Evolutionary conservation across 2,329 filamentous ascomycete species (phyloP).

Genomic region (Xylariaceae sp.): DNA sequence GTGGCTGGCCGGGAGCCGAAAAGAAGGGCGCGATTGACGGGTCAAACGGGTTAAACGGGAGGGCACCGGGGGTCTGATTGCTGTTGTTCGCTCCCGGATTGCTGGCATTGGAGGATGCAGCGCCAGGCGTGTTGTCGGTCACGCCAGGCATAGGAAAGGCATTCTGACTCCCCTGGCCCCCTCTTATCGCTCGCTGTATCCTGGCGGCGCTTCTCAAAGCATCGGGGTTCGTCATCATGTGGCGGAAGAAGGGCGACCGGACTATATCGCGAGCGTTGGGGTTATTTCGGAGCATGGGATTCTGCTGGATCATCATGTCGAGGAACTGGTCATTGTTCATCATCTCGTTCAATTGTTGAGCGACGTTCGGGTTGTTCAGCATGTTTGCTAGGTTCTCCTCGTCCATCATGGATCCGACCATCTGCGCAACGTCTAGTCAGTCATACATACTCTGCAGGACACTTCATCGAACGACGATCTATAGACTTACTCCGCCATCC

Average conservation of each 20-base stretch:
- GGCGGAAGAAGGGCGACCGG: conserved; percentile 82
- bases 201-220: conserved; percentile 80
- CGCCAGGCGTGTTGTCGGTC: conserved; percentile 79
- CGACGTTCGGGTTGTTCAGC: conserved; percentile 85
- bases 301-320: conserved; percentile 91
- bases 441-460: conserved; percentile 14
- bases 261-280: conserved; percentile 82
- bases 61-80: conserved; percentile 34
- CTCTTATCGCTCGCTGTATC: conserved; percentile 74
- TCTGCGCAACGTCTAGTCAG: conserved; percentile 54
- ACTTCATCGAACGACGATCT: not conserved
- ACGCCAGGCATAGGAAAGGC: conserved; percentile 88
- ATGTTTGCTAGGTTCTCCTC: conserved; percentile 81
- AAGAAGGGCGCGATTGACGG: conserved; percentile 36
- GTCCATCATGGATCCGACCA: conserved; percentile 79
- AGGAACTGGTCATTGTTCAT: conserved; percentile 94
- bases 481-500: conserved; percentile 80
- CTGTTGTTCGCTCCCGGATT: conserved; percentile 37
- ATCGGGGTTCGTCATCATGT: conserved; percentile 91
- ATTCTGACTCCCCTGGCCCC: conserved; percentile 50
- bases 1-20: conserved; percentile 30
- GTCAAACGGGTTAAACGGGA: conserved; percentile 50
- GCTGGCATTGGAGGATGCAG: conserved; percentile 39
- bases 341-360: conserved; percentile 88
- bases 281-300: conserved; percentile 57